phyloP scores from a whole-genome alignment of 805 yeast species.

The Sugiyamaella americana region DNA sequence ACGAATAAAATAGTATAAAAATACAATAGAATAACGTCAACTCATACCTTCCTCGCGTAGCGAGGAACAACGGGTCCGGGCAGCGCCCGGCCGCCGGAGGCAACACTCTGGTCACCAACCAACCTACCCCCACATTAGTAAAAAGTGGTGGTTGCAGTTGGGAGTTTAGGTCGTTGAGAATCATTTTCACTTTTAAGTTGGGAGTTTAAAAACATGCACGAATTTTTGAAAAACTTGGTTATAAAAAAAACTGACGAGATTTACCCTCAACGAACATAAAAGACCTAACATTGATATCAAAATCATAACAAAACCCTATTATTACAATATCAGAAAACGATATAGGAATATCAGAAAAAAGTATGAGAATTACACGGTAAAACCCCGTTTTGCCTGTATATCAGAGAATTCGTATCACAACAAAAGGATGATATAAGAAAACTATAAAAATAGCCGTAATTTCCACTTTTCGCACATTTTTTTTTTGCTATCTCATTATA shows the following conservation, averaged over 20 bases:
- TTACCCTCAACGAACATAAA: neutral
- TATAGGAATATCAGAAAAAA: conserved; percentile 3
- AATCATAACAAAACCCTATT: neutral
- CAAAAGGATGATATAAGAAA: neutral
- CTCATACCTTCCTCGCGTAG: too few relatives aligned
- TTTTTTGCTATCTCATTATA: neutral
- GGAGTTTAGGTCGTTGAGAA: too few relatives aligned
- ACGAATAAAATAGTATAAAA: too few relatives aligned
- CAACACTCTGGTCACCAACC: too few relatives aligned
- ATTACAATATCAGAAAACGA: neutral
- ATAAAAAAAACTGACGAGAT: neutral
- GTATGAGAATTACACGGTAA: neutral
- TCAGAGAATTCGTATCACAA: neutral
- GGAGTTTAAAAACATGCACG: neutral
- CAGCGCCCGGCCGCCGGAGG: too few relatives aligned
- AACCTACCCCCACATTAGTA: too few relatives aligned
- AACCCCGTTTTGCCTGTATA: conserved; percentile 1
- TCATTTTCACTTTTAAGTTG: too few relatives aligned
- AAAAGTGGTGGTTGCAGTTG: neutral
- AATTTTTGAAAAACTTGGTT: neutral
- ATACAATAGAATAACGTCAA: too few relatives aligned
- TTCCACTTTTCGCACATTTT: conserved; percentile 1
- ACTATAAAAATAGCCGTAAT: neutral
- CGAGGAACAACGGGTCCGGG: too few relatives aligned
- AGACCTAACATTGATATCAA: neutral